Evolutionary conservation across 352 stramenopile species (phyloP), one percentile per base, ranked within the genome.

Genomic region (Phytophthora pinifolia): DNA sequence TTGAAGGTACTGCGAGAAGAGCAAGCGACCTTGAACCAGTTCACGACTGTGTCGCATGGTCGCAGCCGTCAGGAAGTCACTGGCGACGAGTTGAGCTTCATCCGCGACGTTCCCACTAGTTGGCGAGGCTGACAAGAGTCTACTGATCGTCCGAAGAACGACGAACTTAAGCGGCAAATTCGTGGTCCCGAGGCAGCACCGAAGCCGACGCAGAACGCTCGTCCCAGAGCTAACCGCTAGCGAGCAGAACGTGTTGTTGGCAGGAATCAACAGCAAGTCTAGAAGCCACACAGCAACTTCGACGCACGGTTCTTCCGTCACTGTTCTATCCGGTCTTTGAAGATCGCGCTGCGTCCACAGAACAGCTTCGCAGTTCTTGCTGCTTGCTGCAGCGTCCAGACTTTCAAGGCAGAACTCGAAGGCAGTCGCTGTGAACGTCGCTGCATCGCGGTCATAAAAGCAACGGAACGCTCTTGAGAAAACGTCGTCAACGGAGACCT

Each of bases 311-410:
- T 93, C 81, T n/a, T 65, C 35, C 7, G 75, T 8, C 12, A 79
- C 74, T 2, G 50, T 60, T 6, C 50, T 52, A 46, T 96, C 87
- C 6, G 64, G n/a, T 14, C 70, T 67, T 38, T 53, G 34, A 4
- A 94, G 62, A 2, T 81, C 76, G 13, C 83, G 70, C 25, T 96
- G 74, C 0, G 84, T 94, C 89, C 88, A 97, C 17, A 92, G 30
- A 20, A 62, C 38, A 0, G 88, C 80, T 57, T 93, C 78, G 29
- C 76, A 94, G 0, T 49, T 10, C 18, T 83, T 72, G 7, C 52
- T 67, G 6, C 46, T 61, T 8, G 76, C 72, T 13, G 82, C 86
- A 18, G 49, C 38, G 39, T 94, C 86, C 0, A 96, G 38, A 33
- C 95, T 73, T 25, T 51, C 35, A 6, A 95, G 46, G 29, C 65